A percentile compares a stretch with the other conserved stretches of the same genome.
Evolutionary conservation across 768 basidiomycete genomes (phyloP).

Genomic region (Lyophyllum decastes): DNA sequence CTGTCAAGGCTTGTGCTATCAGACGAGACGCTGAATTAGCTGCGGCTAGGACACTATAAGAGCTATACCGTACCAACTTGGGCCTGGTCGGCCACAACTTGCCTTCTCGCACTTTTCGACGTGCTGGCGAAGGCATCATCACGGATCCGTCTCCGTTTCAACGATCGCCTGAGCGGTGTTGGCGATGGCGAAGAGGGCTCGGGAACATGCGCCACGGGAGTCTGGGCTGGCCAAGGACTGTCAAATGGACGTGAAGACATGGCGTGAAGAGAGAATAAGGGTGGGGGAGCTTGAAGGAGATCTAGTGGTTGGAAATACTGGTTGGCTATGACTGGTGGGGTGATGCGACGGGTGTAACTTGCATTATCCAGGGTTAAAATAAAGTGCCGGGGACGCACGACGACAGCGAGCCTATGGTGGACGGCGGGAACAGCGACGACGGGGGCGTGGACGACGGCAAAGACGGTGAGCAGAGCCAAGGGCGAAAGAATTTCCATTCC

Average conservation of each 20-base stretch:
- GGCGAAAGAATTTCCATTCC: constrained; percentile 17
- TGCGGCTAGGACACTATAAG: not conserved
- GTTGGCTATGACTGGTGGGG: constrained; percentile 18
- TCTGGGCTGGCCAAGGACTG: constrained; percentile 48
- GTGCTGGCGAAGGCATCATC: constrained; percentile 21
- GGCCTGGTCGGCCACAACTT: constrained; percentile 38
- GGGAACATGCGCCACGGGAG: constrained; percentile 24
- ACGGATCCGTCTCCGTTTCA: constrained; percentile 31
- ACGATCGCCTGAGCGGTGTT: constrained; percentile 22
- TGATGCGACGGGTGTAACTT: constrained; percentile 29
- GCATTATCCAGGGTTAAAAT: constrained; percentile 30
- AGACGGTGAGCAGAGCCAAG: constrained; percentile 21
- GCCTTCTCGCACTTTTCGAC: constrained; percentile 31
- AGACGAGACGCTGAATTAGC: constrained; percentile 1
- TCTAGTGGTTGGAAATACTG: constrained; percentile 21
- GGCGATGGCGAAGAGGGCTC: constrained; percentile 5
- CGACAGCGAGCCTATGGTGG: constrained; percentile 12
- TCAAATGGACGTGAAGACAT: constrained; percentile 38
- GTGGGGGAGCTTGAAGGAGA: constrained; percentile 22
- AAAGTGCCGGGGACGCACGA: constrained; percentile 1
- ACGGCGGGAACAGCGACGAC: constrained; percentile 17
- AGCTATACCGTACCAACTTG: constrained; percentile 30
- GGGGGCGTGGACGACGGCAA: constrained; percentile 21
- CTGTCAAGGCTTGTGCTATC: constrained; percentile 40
- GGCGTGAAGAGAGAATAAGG: constrained; percentile 19